A percentile compares a stretch with the other conserved stretches of the same genome.
Evolutionary conservation across 305 asterid species (phyloP).

Genomic region (Plantago coronopus): DNA sequence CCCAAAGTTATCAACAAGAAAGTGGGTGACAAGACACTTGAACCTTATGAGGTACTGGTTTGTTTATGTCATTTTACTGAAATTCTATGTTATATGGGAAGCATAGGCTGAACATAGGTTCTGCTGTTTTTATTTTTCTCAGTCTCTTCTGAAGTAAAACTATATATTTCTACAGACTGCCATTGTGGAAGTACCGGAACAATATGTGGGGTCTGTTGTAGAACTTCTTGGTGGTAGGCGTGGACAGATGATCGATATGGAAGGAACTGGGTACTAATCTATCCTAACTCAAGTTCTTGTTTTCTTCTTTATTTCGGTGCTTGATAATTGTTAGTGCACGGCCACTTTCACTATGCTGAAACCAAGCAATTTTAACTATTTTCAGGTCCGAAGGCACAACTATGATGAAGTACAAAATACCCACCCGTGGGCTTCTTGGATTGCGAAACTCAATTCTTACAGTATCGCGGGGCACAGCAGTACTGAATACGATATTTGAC

Average conservation of each 20-base stretch:
- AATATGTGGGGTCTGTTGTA: slow-evolving; percentile 82
- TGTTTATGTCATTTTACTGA: neutral
- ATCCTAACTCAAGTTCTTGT: neutral
- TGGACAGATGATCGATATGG: slow-evolving; percentile 94
- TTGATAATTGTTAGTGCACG: slow-evolving; percentile 10
- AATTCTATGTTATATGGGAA: neutral
- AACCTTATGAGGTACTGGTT: slow-evolving; percentile 78
- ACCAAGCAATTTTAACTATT: slow-evolving; percentile 8
- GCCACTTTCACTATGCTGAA: slow-evolving; percentile 11
- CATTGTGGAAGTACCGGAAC: slow-evolving; percentile 93
- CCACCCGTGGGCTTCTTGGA: slow-evolving; percentile 97
- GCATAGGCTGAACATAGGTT: no score
- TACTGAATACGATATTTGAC: slow-evolving; percentile 87
- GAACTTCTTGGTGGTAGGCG: slow-evolving; percentile 98
- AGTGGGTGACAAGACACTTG: slow-evolving; percentile 65
- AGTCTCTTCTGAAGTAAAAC: no score
- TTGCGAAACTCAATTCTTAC: slow-evolving; percentile 83
- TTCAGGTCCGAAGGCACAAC: slow-evolving; percentile 83
- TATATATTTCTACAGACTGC: slow-evolving; percentile 58
- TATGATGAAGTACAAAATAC: slow-evolving; percentile 75
- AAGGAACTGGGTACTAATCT: slow-evolving; percentile 73
- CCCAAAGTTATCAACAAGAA: slow-evolving; percentile 93
- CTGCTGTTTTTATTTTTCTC: no score
- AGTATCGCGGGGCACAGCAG: slow-evolving; percentile 97
- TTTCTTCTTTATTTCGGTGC: slow-evolving; percentile 8